A percentile compares a stretch with the other conserved stretches of the same genome.
Conservation (phyloP, 31 red algal genomes). For the Odonthalia washingtoniensis region DNA sequence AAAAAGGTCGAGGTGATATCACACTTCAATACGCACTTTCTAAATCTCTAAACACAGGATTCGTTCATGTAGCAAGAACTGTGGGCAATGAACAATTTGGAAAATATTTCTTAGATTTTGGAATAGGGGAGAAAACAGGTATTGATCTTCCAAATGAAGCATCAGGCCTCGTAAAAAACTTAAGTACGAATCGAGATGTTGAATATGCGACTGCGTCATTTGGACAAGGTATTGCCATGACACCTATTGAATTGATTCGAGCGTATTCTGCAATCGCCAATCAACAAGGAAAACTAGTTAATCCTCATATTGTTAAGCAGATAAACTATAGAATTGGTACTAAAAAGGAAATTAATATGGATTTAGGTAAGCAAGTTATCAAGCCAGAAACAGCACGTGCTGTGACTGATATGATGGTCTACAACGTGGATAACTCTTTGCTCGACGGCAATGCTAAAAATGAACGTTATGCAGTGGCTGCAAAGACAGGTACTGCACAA, state of each 20-base stretch:
- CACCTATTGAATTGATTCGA: not conserved
- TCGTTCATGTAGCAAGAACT: not conserved
- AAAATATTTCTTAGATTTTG: not conserved
- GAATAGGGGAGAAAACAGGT: not conserved
- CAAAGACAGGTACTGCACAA: not conserved
- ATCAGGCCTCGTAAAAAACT: not conserved
- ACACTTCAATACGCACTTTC: not conserved
- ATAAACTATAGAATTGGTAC: not conserved
- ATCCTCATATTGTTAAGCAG: not conserved
- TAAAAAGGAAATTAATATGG: not conserved
- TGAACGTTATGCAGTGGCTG: not conserved
- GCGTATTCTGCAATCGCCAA: not conserved
- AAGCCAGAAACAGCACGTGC: not conserved
- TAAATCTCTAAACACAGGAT: not conserved
- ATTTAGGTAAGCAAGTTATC: not conserved
- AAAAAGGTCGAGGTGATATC: not conserved
- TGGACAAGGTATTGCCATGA: not conserved
- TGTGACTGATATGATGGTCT: not conserved
- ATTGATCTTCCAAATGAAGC: not conserved
- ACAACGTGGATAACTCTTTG: not conserved
- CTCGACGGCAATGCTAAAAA: not conserved
- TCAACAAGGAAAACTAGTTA: not conserved
- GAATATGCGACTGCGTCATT: not conserved
- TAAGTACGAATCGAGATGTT: not conserved
- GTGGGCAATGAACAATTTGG: not conserved